These are phyloP conservation scores for Microbotryum silenes-acaulis DNA, from an alignment of 1,284 basidiomycete species.

Conservation along the genomic window DNA sequence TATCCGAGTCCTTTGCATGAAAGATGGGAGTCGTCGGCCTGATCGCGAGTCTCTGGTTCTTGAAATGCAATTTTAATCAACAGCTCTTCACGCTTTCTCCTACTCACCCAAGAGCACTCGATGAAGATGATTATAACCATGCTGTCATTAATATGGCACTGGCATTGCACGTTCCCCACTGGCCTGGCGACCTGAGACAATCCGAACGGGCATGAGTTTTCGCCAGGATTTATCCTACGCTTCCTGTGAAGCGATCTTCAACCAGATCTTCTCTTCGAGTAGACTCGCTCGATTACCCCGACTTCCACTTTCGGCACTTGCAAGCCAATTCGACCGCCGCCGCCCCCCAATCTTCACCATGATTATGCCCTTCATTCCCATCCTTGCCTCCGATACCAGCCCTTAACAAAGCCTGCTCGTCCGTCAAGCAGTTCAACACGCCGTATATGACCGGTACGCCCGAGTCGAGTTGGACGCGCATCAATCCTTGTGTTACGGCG, in stretches of 20 bases:
- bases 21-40: too few species aligned
- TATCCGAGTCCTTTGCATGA: too few species aligned
- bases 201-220: too few species aligned
- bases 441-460: slow-evolving; percentile 96
- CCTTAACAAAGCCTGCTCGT: slow-evolving; percentile 88
- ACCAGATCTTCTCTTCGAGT: slow-evolving; percentile 13
- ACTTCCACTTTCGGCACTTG: slow-evolving; percentile 59
- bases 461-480: slow-evolving; percentile 86
- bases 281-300: too few species aligned
- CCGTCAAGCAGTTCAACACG: slow-evolving; percentile 83
- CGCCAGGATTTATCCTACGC: background rate
- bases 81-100: too few species aligned
- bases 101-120: too few species aligned
- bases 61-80: too few species aligned
- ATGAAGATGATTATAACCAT: too few species aligned
- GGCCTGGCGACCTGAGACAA: too few species aligned
- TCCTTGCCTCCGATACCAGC: slow-evolving; percentile 63
- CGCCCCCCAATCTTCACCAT: slow-evolving; percentile 91
- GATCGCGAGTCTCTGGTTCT: too few species aligned
- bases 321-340: slow-evolving; percentile 89
- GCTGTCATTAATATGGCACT: too few species aligned
- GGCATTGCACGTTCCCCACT: too few species aligned
- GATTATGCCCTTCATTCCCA: slow-evolving; percentile 68
- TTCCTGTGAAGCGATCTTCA: background rate
- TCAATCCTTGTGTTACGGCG: slow-evolving; percentile 80